phyloP scores from a whole-genome alignment of 2,329 filamentous ascomycete genomes.

The Sporothrix pallida region DNA sequence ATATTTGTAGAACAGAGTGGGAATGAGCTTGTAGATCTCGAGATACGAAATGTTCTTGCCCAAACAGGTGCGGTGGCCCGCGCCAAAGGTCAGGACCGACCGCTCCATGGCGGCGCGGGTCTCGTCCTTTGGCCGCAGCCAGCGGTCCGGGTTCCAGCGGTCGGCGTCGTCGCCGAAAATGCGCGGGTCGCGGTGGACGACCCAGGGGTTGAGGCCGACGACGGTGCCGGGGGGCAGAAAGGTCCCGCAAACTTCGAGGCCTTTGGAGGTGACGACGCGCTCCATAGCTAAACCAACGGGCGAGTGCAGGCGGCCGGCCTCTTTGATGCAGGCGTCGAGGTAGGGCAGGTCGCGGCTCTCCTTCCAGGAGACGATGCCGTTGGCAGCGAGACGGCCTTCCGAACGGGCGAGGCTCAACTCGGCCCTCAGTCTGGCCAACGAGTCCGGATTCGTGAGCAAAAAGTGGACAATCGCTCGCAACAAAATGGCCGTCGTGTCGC shows the following conservation, averaged over 20 bases:
- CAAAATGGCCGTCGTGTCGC: slow-evolving; percentile 46
- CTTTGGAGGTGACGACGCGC: slow-evolving; percentile 52
- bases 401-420: slow-evolving; percentile 45
- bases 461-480: slow-evolving; percentile 48
- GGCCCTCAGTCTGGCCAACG: slow-evolving; percentile 40
- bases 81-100: slow-evolving; percentile 46
- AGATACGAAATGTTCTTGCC: slow-evolving; percentile 47
- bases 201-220: slow-evolving; percentile 52
- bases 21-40: slow-evolving; percentile 47
- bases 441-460: slow-evolving; percentile 43
- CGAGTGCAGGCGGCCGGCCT: slow-evolving; percentile 58
- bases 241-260: slow-evolving; percentile 46
- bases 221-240: slow-evolving; percentile 47
- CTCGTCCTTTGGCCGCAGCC: slow-evolving; percentile 47
- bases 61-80: slow-evolving; percentile 49
- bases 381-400: slow-evolving; percentile 26
- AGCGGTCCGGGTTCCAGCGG: slow-evolving; percentile 55
- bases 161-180: slow-evolving; percentile 55
- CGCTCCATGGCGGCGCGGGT: slow-evolving; percentile 47
- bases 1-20: slow-evolving; percentile 47
- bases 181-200: slow-evolving; percentile 48
- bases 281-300: slow-evolving; percentile 56
- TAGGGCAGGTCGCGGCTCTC: slow-evolving; percentile 47
- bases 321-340: slow-evolving; percentile 58
- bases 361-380: slow-evolving; percentile 29